These are phyloP conservation scores for Mycena albidolilacea DNA, from an alignment of 768 basidiomycete genomes.

Conservation along the genomic window DNA sequence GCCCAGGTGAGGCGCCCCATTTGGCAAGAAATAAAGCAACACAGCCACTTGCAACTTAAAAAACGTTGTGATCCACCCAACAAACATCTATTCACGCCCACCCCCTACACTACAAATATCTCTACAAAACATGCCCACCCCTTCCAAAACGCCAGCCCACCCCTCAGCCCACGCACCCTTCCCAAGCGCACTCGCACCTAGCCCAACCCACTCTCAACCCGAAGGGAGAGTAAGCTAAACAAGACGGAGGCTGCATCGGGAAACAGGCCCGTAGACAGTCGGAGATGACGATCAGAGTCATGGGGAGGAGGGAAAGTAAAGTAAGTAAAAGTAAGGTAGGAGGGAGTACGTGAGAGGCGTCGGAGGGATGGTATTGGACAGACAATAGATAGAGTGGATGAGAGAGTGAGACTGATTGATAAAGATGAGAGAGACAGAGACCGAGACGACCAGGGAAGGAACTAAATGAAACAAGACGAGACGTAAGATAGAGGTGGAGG, in stretches of 20 bases:
- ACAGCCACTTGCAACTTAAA: no score
- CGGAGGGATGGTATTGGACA: conserved; percentile 17
- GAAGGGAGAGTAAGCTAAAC: conserved; percentile 27
- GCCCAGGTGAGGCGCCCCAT: no score
- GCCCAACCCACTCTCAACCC: conserved; percentile 34
- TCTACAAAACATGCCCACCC: conserved; percentile 1
- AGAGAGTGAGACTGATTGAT: conserved; percentile 37
- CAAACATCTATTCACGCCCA: conserved; percentile 23
- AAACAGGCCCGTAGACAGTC: neutral
- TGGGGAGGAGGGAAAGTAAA: conserved; percentile 3
- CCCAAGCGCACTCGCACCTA: conserved; percentile 39
- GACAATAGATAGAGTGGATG: conserved; percentile 42
- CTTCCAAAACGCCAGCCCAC: neutral
- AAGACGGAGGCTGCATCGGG: conserved; percentile 39
- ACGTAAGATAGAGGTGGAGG: conserved; percentile 1
- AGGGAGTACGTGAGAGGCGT: conserved; percentile 8
- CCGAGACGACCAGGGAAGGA: conserved; percentile 29
- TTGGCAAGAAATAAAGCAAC: no score
- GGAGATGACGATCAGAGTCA: neutral
- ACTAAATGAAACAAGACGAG: conserved; percentile 7
- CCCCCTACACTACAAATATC: conserved; percentile 14
- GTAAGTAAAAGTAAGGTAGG: conserved; percentile 20
- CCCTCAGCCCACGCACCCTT: conserved; percentile 16
- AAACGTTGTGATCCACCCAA: neutral
- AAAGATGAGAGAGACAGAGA: conserved; percentile 29